Evolutionary conservation across 2,329 filamentous ascomycete species (phyloP), one percentile per base, ranked within the genome.

Genomic region (Pyrenochaeta sp.): DNA sequence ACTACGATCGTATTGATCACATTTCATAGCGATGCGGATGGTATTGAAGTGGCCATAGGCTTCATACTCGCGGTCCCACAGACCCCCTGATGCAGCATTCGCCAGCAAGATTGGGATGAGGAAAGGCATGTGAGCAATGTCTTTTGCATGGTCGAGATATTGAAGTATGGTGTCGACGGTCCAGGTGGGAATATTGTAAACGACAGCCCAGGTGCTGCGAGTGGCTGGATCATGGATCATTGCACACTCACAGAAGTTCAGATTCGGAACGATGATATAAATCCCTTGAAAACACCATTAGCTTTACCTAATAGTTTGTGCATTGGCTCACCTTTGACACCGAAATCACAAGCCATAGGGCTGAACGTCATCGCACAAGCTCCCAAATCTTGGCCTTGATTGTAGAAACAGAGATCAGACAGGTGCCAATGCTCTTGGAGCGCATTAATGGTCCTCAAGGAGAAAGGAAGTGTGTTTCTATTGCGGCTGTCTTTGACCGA

Each of bases 361-460:
- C 40, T 42, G 15, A 42, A 42, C 11, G 40, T 42, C 40, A 42
- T 42, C 15, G 40, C 40, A 23, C 23, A 29, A 42, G 40, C 40
- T n/a, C 40, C 40, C 21, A 42, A 30, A 42, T 42, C 40, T 30
- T 42, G 40, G 17, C 40, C 40, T 42, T 42, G 40, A n/a, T 42
- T 42, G 15, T 29, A 42, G 15, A 42, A 42, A 30, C 40, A 42
- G 27, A 20, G 14, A 30, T 42, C 40, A 30, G 40, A 11, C 30
- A 42, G 15, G 30, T 42, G 40, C 40, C 40, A 42, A 23, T 42
- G 40, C 21, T 42, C 40, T 17, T 42, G 40, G 11, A 42, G 40
- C 21, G 40, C 40, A 14, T 42, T 30, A 7, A 42, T 42, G n/a
- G 40, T 42, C 3, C 2, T 30, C 23, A 42, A 30, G 10, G 40